Evolutionary conservation across 305 asterid species (phyloP), one percentile per base, ranked within the genome.

Genomic region (Rubia peregrina): DNA sequence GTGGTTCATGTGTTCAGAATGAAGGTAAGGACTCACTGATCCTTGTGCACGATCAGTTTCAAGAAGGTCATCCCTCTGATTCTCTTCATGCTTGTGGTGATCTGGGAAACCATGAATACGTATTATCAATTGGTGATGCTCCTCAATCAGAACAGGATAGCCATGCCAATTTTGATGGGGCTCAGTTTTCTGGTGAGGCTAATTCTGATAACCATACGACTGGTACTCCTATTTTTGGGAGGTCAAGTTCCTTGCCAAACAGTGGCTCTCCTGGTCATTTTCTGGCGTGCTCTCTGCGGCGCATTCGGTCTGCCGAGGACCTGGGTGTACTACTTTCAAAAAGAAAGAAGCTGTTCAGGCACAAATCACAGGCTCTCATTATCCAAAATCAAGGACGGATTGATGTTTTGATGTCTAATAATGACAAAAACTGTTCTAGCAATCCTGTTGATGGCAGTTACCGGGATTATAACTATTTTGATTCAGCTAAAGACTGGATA

Each of bases 401-500:
- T 36, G 65, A 79, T 80, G 71, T 69, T 68, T 72, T 66, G 65
- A 75, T 43, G 60, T 74, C 75, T 46, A 71, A 71, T 51, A 74
- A 77, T 66, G 88, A 65, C 26, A 78, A 83, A 74, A 75, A 75
- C 64, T 63, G 67, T 73, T 82, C 78, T 76, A 92, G 84, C 75
- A 83, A 69, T 71, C 86, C 72, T 71, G 86, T 76, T 75, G 85
- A 83, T 77, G 90, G 81, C 67, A 78, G 70, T 38, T 84, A 78
- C 19, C 85, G 74, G 61, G 67, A 76, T 65, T 85, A 82, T 79
- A 82, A 84, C 80, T 89, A 82, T 76, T 84, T 73, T 61, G 88
- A 83, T 65, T 83, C 88, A 13, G 88, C 97, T 42, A 91, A 88
- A 80, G 90, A 94, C 77, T 94, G 97, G 98, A 84, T 89, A 66